Conservation (phyloP, 495 filamentous ascomycete species). For the Tuber calosporum region DNA sequence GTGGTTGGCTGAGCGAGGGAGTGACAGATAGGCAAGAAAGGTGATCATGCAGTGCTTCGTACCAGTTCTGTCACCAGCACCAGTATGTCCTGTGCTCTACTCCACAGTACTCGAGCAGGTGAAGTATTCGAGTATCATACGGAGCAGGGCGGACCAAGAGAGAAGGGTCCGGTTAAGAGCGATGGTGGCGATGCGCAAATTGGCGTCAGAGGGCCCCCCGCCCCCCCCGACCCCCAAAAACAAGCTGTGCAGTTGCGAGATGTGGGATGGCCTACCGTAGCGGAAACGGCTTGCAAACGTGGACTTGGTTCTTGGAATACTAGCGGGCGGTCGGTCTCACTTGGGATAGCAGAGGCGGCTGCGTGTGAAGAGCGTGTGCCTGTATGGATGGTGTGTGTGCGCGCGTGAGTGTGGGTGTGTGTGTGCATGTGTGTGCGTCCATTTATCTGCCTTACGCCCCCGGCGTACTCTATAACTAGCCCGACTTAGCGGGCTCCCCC, state of each 20-base stretch:
- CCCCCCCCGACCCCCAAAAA: too few species aligned
- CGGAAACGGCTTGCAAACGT: slow-evolving; percentile 39
- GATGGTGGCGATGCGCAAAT: slow-evolving; percentile 33
- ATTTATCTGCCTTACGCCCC: slow-evolving; percentile 9
- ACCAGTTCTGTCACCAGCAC: too few species aligned
- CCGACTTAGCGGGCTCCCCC: not conserved
- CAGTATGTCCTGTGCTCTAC: not conserved
- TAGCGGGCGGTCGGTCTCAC: slow-evolving; percentile 12
- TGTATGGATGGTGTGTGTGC: slow-evolving; percentile 20
- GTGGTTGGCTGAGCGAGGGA: not conserved
- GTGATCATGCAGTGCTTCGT: too few species aligned
- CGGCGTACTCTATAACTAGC: not conserved
- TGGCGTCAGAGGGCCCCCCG: slow-evolving; percentile 35
- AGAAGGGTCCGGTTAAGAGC: slow-evolving; percentile 29
- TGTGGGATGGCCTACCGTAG: slow-evolving; percentile 34
- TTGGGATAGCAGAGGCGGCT: not conserved
- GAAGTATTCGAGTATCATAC: slow-evolving; percentile 14
- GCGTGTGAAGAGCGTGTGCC: slow-evolving; percentile 4
- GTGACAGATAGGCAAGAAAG: not conserved
- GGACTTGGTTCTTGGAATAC: slow-evolving; percentile 23
- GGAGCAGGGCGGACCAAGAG: slow-evolving; percentile 27
- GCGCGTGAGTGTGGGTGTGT: slow-evolving; percentile 29
- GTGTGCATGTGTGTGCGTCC: not conserved
- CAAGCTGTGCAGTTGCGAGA: slow-evolving; percentile 35
- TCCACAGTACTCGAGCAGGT: not conserved